Evolutionary conservation across 2,329 filamentous ascomycete species (phyloP), one percentile per base, ranked within the genome.

Genomic region (Xylariaceae sp.): DNA sequence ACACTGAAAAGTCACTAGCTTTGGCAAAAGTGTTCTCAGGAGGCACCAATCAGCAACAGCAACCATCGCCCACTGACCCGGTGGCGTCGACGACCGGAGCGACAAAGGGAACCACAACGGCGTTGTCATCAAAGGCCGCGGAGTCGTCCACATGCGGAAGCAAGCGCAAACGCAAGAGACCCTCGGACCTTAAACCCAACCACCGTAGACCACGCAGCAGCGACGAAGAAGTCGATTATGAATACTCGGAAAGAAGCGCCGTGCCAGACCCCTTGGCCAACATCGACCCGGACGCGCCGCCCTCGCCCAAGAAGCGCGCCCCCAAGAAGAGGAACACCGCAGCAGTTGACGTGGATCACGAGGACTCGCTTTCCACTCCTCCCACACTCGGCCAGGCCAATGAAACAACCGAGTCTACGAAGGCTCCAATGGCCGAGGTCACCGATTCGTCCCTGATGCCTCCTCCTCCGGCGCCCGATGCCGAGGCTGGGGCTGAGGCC

Each of bases 231-330:
- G 21, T 47, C 10, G 30, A 46, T 2, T 64, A 67, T 39, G 65
- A 67, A 44, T 62, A 60, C 57, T 65, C 63, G 16, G 65, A 67
- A 55, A 41, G 33, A 4, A 53, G 56, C 48, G 65, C 65, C n/a
- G 64, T 60, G 8, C 8, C 57, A 6, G 65, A 67, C 16, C 55
- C 61, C 1, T 18, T 58, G 4, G 32, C 29, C 4, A 57, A 66
- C 27, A 43, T 67, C 10, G 52, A 20, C 1, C 21, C 30, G 1
- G 42, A 57, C 23, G 37, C 56, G n/a, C 47, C 50, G n/a, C 42
- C n/a, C 7, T 37, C 37, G 30, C 37, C 44, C 9, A 37, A 36
- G 48, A 37, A 20, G 29, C 36, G 29, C 18, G 13, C 24, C 8
- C 10, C 10, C n/a, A 53, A 23, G 21, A 18, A 26, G 15, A 42